A percentile compares a stretch with the other conserved stretches of the same genome.
Evolutionary conservation across 805 yeast genomes (phyloP).

Genomic region (Diddensiella caesifluorescens): DNA sequence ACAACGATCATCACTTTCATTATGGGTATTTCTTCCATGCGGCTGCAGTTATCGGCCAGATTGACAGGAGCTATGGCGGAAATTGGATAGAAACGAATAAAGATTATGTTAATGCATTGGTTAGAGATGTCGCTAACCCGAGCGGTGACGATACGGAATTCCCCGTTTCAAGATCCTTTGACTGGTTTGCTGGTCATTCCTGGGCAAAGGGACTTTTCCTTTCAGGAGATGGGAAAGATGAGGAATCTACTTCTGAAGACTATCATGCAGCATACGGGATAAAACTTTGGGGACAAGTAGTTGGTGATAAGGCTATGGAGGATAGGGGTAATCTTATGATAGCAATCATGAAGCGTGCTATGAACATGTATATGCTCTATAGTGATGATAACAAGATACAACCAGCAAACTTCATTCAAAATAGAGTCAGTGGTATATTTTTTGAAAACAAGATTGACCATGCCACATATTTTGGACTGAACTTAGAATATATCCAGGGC

Average conservation of each 20-base stretch:
- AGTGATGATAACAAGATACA: slow-evolving; percentile 45
- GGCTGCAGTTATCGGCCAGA: slow-evolving; percentile 66
- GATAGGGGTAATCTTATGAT: slow-evolving; percentile 56
- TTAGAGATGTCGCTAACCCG: slow-evolving; percentile 67
- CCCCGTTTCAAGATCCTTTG: slow-evolving; percentile 66
- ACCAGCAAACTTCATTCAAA: slow-evolving; percentile 48
- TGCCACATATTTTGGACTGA: slow-evolving; percentile 65
- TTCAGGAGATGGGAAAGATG: slow-evolving; percentile 65
- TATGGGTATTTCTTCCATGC: slow-evolving; percentile 79
- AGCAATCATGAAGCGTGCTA: slow-evolving; percentile 48
- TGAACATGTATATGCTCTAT: slow-evolving; percentile 53
- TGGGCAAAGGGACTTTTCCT: slow-evolving; percentile 71
- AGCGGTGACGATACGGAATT: slow-evolving; percentile 44
- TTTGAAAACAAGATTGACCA: slow-evolving; percentile 71
- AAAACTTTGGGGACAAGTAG: slow-evolving; percentile 62
- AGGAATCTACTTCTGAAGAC: slow-evolving; percentile 70
- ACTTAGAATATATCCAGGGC: slow-evolving; percentile 66
- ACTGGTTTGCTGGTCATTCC: slow-evolving; percentile 70
- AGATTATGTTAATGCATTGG: slow-evolving; percentile 54
- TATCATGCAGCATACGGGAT: slow-evolving; percentile 66
- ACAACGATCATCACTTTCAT: slow-evolving; percentile 84
- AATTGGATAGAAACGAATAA: slow-evolving; percentile 44
- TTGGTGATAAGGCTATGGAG: slow-evolving; percentile 50
- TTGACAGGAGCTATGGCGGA: slow-evolving; percentile 50
- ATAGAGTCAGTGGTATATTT: slow-evolving; percentile 65